These are phyloP conservation scores for Ophiostoma ips DNA, from an alignment of 2,329 filamentous ascomycete species.

Conservation along the genomic window DNA sequence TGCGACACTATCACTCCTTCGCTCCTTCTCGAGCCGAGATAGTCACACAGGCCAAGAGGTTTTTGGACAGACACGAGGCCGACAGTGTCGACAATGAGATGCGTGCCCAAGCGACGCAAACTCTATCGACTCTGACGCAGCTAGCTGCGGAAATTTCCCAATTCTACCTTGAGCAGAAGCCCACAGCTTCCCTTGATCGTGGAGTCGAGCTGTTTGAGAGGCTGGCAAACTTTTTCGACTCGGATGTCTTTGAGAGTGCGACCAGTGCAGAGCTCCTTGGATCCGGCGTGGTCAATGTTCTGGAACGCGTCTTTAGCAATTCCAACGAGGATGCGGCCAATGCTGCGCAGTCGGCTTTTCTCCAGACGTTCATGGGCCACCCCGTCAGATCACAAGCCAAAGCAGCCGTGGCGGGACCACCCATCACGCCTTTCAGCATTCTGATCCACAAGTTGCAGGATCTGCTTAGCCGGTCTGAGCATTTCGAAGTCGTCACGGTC, in stretches of 20 bases:
- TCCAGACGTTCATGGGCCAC: conserved; percentile 83
- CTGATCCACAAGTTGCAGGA: conserved; percentile 92
- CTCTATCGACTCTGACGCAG: conserved; percentile 56
- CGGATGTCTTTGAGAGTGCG: conserved; percentile 78
- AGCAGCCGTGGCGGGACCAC: conserved; percentile 51
- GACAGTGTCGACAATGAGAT: conserved; percentile 57
- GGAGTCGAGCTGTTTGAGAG: conserved; percentile 58
- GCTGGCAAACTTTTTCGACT: conserved; percentile 74
- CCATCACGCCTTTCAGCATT: conserved; percentile 75
- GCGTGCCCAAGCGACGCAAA: conserved; percentile 64
- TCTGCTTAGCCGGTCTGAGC: conserved; percentile 86
- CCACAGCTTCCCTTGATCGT: conserved; percentile 31
- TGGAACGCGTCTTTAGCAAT: conserved; percentile 71
- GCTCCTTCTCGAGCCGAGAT: conserved; percentile 58
- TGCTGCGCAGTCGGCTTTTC: conserved; percentile 66
- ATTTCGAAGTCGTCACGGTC: conserved; percentile 94
- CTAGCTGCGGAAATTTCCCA: conserved; percentile 58
- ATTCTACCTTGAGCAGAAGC: conserved; percentile 49
- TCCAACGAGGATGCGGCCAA: conserved; percentile 46
- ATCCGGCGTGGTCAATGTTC: conserved; percentile 73
- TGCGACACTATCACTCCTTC: conserved; percentile 32
- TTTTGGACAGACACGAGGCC: conserved; percentile 70
- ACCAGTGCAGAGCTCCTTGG: conserved; percentile 90
- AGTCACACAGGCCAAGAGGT: conserved; percentile 62
- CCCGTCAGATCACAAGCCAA: conserved; percentile 51